phyloP scores from a whole-genome alignment of 768 basidiomycete genomes.

The Trametes maxima region DNA sequence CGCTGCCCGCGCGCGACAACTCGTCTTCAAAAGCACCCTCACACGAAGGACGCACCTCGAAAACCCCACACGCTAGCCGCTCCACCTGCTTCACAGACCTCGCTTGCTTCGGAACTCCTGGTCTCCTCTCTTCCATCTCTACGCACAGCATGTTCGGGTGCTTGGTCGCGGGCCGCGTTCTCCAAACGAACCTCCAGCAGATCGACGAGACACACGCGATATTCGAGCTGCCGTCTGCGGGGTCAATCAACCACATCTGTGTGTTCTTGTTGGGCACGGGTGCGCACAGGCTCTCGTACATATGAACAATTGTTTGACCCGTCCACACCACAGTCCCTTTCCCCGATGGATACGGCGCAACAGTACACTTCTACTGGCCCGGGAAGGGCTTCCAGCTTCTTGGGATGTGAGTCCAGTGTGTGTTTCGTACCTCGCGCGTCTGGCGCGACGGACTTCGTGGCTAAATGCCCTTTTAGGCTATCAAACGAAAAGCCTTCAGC shows the following conservation, averaged over 20 bases:
- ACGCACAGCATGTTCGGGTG: constrained; percentile 68
- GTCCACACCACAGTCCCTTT: constrained; percentile 57
- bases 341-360: constrained; percentile 81
- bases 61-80: not conserved
- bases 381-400: constrained; percentile 85
- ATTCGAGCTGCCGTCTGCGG: constrained; percentile 72
- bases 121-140: not conserved
- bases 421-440: not conserved
- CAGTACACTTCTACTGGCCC: constrained; percentile 86
- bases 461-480: constrained; percentile 50
- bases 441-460: not conserved
- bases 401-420: constrained; percentile 63
- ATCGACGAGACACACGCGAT: constrained; percentile 83
- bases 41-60: not conserved
- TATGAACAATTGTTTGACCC: not conserved
- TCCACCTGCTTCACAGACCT: not conserved
- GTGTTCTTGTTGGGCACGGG: constrained; percentile 83
- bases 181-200: constrained; percentile 81
- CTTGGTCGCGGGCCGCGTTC: constrained; percentile 71
- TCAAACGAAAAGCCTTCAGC: constrained; percentile 90
- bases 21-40: not conserved
- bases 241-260: constrained; percentile 80
- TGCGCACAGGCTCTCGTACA: constrained; percentile 35
- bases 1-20: not conserved
- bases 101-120: not conserved